These are phyloP conservation scores for Pseudogymnoascus sp. DNA, from an alignment of 2,329 filamentous ascomycete genomes.

Conservation along the genomic window DNA sequence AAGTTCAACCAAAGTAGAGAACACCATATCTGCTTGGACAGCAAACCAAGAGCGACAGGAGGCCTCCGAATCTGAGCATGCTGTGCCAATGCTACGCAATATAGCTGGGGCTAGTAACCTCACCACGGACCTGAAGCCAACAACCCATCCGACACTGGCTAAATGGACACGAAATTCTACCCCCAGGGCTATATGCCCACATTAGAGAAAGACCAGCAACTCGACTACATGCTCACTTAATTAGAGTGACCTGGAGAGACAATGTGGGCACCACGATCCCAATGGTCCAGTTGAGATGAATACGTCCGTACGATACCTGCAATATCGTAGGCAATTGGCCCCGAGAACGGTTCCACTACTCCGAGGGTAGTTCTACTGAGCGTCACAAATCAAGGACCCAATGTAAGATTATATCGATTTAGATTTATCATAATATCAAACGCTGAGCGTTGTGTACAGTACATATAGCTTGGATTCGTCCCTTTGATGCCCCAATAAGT, in stretches of 20 bases:
- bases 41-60: neutral
- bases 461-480: neutral
- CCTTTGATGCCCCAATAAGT: neutral
- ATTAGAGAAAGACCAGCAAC: neutral
- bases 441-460: neutral
- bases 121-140: neutral
- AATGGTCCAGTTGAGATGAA: neutral
- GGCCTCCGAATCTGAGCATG: no score
- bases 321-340: neutral
- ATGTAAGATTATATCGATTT: neutral
- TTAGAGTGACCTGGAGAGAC: neutral
- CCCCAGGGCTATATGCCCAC: neutral
- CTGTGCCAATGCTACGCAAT: neutral
- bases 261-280: neutral
- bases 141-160: neutral
- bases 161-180: neutral
- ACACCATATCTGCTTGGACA: neutral
- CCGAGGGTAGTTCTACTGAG: neutral
- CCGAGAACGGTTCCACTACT: neutral
- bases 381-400: neutral
- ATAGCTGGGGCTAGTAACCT: neutral
- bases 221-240: neutral
- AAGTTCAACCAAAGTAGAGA: neutral
- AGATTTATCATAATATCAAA: neutral
- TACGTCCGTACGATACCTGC: neutral